Base-by-base conservation (phyloP, 116 monocot species). In the Iris pallida region DNA sequence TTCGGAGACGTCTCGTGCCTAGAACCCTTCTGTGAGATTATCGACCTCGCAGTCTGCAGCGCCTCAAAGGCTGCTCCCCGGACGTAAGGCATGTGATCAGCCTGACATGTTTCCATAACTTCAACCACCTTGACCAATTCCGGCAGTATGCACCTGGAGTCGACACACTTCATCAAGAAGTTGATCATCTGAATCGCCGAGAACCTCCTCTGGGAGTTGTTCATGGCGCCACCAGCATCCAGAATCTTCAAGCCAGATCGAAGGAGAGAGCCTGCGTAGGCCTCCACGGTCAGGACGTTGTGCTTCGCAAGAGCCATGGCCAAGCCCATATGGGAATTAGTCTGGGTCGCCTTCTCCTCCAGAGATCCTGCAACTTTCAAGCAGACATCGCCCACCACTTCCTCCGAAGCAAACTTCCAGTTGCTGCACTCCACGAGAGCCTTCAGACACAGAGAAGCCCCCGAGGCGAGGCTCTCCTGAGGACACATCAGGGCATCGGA, bases 131-230 rank as follows among this genome's bases (percentile, higher is more conserved):
- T 79, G 7, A 20, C 72, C 30, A 97, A 55, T 65, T 97, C 92
- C 0, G 87, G 83, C 2, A 69, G 71, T 8, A 89, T 74, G 46
- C 87, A 83, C 73, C 92, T 82, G 0, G 79, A 81, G 41, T 97
- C 96, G 0, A 97, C 85, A 74, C 87, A 92, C 63, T 97, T 97
- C 81, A 92, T 89, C 73, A 97, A 74, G 72, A 89, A 97, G 47
- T 92, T 89, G 13, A 92, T 80, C 96, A 92, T 97, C 62, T 97
- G 96, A 73, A 92, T 92, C 18, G 96, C 89, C 0, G 83, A 87
- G 8, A 92, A 68, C 9, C 96, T 76, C 64, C 81, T 92, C 78
- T 97, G 92, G 42, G 92, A 89, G 66, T 85, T 97, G 57, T 69
- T 77, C 57, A 89, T 87, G 4, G 75, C 16, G 14, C 51, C 69